Base-by-base conservation (phyloP, 140 eudicot genomes). In the Flaveria floridana region DNA sequence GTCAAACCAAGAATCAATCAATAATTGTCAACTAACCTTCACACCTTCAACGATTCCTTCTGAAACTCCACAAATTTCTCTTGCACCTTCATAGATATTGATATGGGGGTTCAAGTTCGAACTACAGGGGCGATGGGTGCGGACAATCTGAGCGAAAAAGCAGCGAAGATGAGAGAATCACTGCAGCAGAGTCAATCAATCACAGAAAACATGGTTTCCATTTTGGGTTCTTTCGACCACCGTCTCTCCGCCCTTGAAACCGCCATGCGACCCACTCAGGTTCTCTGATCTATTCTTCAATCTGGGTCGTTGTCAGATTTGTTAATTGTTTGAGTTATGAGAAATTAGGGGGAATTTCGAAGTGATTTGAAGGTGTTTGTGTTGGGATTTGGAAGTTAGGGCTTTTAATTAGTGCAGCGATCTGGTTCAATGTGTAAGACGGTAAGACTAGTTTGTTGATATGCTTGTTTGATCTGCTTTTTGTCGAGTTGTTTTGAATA, bases 181-280 rank as follows among this genome's bases (percentile, higher is more conserved):
- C 84, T 91, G 74, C 78, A 71, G 63, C 85, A 91, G 82, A 91
- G 97, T 76, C 92, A 88, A 71, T 78, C 90, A 44, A 86, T 91
- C 75, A 88, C 95, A 1, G 97, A 91, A 46, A 91, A 79, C 58
- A 86, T 88, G 92, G 92, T 88, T 69, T 76, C 88, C 37, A 91
- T 88, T 28, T 72, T 91, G 30, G 97, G 97, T 23, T 91, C 97
- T 23, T 91, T 91, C 76, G 97, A 91, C 75, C 97, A 91, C 78
- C 95, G 95, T 61, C 89, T 91, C 58, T 91, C 97, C 51, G 85
- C 90, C 56, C 95, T 91, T n/a, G 95, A 91, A 77, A 86, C 97
- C 74, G 97, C 97, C 83, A 88, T 91, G 95, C 90, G 97, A 18
- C 96, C 96, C 0, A 91, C 97, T 44, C 97, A 91, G 89, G 95